Base-by-base conservation (phyloP, 352 stramenopile species). In the Phytophthora meadii region DNA sequence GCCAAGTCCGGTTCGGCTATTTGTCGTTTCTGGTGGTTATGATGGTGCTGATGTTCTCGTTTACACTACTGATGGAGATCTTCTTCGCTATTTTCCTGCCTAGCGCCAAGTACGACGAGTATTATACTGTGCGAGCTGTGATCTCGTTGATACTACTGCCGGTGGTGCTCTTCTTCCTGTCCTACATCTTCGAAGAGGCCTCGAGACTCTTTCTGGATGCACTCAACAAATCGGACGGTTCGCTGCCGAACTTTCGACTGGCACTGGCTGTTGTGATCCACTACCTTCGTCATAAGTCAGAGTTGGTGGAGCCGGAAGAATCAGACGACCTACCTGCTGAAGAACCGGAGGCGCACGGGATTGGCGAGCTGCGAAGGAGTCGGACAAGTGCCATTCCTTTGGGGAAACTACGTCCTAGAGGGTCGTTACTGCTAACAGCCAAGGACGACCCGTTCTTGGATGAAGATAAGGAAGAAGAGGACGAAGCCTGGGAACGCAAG, bases 61-160 rank as follows among this genome's bases (percentile, higher is more conserved):
- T 94, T 63, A 90, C 83, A 65, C 54, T 89, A 53, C 69, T 94
- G 44, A 94, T 94, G 85, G 85, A 92, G 70, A 84, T 94, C 54
- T 94, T 92, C 76, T 94, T 94, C 56, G 79, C 82, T 19, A 89
- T 94, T 56, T 94, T 94, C 55, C 67, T 94, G 37, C 85, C 85
- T 22, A 92, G 82, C 45, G 84, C 85, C 60, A 89, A 89, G 61
- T 88, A 79, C 61, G 76, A 88, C 51, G 72, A 83, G 14, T 84
- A 89, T 37, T 93, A 90, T 61, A 64, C 81, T 41, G 41, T 84
- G 36, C 82, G 85, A 50, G 79, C 84, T 0, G 71, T 90, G 39
- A 52, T 79, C 25, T 68, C 88, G 28, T 70, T 94, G 46, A 69
- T 85, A 7, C 54, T 84, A 40, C 70, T 94, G 8, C 85, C 85